Evolutionary conservation across 495 filamentous ascomycete species (phyloP).

Genomic region (Rostrohypoxylon terebratum): DNA sequence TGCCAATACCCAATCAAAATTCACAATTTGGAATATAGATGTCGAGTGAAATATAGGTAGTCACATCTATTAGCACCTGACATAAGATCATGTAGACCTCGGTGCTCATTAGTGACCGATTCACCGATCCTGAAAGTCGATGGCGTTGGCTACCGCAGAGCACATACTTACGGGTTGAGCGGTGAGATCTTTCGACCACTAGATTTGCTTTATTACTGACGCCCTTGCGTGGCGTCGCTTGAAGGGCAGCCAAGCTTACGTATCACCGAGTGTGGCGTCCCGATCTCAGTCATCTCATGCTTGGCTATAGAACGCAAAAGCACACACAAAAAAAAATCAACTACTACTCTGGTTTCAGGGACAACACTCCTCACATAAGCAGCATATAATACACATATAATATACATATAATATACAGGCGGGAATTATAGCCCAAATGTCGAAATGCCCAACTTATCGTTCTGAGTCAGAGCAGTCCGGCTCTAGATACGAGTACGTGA

Average conservation of each 20-base stretch:
- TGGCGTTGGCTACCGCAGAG: not conserved
- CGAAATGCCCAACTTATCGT: conserved; percentile 20
- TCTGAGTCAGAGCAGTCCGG: conserved; percentile 30
- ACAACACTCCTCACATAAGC: conserved; percentile 29
- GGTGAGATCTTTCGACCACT: conserved; percentile 19
- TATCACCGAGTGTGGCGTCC: conserved; percentile 13
- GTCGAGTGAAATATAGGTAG: not conserved
- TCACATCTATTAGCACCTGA: not conserved
- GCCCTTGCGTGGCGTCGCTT: conserved; percentile 24
- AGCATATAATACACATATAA: conserved; percentile 12
- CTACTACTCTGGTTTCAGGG: not conserved
- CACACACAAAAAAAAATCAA: conserved; percentile 5
- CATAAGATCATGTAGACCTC: conserved; percentile 23
- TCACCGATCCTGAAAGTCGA: conserved; percentile 31
- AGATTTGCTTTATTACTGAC: conserved; percentile 1
- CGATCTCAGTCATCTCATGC: not conserved
- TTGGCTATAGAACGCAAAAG: conserved; percentile 11
- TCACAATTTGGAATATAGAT: not conserved
- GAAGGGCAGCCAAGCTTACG: conserved; percentile 17
- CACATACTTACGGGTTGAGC: conserved; percentile 3
- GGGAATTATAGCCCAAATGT: conserved; percentile 25
- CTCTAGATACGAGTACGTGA: not conserved
- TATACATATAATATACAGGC: conserved; percentile 13
- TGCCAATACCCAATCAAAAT: not conserved
- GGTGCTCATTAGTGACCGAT: conserved; percentile 33